A percentile compares a stretch with the other conserved stretches of the same genome.
phyloP scores from a whole-genome alignment of 305 asterid species.

The Caryopteris hybrid region DNA sequence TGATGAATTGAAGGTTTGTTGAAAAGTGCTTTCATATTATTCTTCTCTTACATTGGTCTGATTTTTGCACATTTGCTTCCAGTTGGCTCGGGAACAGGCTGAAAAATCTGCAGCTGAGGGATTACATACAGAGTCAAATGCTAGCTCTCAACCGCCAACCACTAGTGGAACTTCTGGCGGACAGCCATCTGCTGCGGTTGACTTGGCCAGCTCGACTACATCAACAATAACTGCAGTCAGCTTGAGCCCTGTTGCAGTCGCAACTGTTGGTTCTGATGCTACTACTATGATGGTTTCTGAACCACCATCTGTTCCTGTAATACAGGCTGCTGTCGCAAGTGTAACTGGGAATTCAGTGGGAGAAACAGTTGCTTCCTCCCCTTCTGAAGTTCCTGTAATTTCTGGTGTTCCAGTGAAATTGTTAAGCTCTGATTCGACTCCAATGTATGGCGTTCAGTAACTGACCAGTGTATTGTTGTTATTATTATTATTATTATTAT shows the following conservation, averaged over 20 bases:
- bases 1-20: constrained; percentile 81
- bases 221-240: constrained; percentile 39
- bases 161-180: constrained; percentile 44
- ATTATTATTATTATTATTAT: neutral
- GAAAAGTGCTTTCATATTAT: neutral
- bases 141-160: constrained; percentile 38
- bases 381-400: constrained; percentile 44
- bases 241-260: constrained; percentile 55
- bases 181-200: constrained; percentile 43
- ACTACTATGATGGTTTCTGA: constrained; percentile 47
- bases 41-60: constrained; percentile 23
- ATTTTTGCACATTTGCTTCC: constrained; percentile 30
- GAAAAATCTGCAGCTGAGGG: constrained; percentile 63
- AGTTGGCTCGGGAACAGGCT: constrained; percentile 96
- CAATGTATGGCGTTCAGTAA: constrained; percentile 31
- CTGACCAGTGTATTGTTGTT: neutral
- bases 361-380: constrained; percentile 42
- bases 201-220: constrained; percentile 38
- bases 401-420: constrained; percentile 32
- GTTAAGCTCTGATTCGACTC: constrained; percentile 30
- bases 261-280: constrained; percentile 48
- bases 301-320: constrained; percentile 42
- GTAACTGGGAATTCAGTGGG: constrained; percentile 34
- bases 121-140: constrained; percentile 37
- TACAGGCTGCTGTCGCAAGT: constrained; percentile 37